Evolutionary conservation across 1,284 basidiomycete genomes (phyloP), one percentile per base, ranked within the genome.

Genomic region (Melampsora americana): DNA sequence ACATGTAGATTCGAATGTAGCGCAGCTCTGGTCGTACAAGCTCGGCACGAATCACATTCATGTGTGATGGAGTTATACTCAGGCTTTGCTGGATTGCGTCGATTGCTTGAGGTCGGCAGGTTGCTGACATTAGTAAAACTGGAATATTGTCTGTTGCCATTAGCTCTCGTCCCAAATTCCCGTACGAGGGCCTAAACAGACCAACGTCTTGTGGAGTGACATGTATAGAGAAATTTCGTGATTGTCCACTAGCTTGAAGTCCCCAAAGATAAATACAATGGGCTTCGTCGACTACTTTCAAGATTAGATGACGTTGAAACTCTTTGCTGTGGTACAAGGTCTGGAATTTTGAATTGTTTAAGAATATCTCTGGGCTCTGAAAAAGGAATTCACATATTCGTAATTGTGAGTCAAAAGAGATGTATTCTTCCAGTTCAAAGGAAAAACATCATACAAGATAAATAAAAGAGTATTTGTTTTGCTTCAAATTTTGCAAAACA

Each of bases 191-290:
- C 7, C 50, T 16, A 32, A 69, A 69, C 1, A 32, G 53, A 3
- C 46, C 30, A 18, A 23, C 20, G 12, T 69, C 67, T 23, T 69
- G 20, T 12, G 30, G 23, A 30, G 14, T 44, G 16, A 30, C 48
- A 26, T 23, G 46, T 0, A 39, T 20, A 20, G 39, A 11, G 5
- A 28, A 14, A 16, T 59, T 69, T 6, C 42, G 3, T 18, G 64
- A 66, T 66, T 69, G 26, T 5, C 46, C 46, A 28, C 50, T 59
- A 23, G 12, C 50, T 4, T 56, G 44, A 16, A 69, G 28, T 0
- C 67, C 67, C 67, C 67, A 69, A 11, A 32, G 26, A 50, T 69
- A 69, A n/a, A 69, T 59, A 48, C 32, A 56, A 23, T 69, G 50
- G 11, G 67, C 48, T 23, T 69, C 26, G 14, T 69, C 50, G 18